Evolutionary conservation across 2,329 filamentous ascomycete species (phyloP), one percentile per base, ranked within the genome.

Genomic region (Pseudopyricularia javanii): DNA sequence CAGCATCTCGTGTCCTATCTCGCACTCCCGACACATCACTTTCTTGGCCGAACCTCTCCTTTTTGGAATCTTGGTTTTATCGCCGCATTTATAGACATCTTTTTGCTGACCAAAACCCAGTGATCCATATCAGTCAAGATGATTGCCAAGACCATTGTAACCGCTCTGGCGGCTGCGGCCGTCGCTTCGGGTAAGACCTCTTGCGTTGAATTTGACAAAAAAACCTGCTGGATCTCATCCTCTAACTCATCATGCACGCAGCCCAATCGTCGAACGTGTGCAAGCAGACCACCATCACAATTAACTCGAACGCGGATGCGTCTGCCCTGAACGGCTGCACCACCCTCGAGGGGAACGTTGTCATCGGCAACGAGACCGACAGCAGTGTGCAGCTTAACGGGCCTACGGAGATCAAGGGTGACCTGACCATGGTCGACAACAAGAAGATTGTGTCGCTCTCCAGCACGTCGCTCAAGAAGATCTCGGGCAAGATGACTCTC

Each of bases 401-500:
- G 50, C 69, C 79, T 47, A 62, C 78, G 63, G 60, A 73, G 56
- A 75, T 86, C 62, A 70, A 70, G 51, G 80, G 80, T 57, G 71
- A 76, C 63, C 65, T 86, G 54, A 75, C 78, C 47, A 69, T 79
- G 65, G 61, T 70, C 55, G 85, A 88, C 70, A 79, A 82, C 57
- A 74, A 78, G 57, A 61, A 65, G 7, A 59, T 96, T 56, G 80
- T 79, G 62, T 75, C 73, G 54, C 68, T 96, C 56, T 69, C 72
- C 52, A 85, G 81, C 57, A 66, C 70, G 56, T 74, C 76, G 53
- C 75, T 97, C 58, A 64, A 70, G 58, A 71, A 72, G 50, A 86
- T 98, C 63, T 77, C 75, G 49, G 83, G 85, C 49, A 69, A 66
- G n/a, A 90, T 96, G 74, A 68, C 72, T 55, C 72, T 97, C 57